Evolutionary conservation across 2,329 filamentous ascomycete species (phyloP), one percentile per base, ranked within the genome.

Genomic region (Ophiostoma fasciatum): DNA sequence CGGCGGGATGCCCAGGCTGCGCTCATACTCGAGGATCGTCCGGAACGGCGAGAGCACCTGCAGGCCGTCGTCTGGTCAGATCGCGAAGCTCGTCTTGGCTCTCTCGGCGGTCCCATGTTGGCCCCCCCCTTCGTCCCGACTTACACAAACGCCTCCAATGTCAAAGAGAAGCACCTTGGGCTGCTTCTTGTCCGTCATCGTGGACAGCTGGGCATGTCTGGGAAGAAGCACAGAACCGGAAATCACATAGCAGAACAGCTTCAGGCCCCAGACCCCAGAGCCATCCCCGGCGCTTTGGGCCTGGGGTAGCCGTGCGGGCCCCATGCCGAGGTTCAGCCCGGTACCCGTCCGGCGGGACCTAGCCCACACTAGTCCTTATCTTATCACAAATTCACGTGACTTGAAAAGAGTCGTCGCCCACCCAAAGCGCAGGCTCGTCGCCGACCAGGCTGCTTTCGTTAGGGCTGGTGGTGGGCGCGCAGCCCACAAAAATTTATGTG

Each of bases 61-160:
- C 13, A 19, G 4, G 2, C 8, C 6, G n/a, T n/a, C n/a, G n/a
- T n/a, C n/a, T n/a, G 23, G 34, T 49, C 36, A 49, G 46, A 41
- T n/a, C n/a, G n/a, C n/a, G n/a, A n/a, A n/a, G n/a, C n/a, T n/a
- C n/a, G n/a, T n/a, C n/a, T 32, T 26, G 18, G 18, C 15, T 26
- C 13, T 28, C n/a, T 35, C 9, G 14, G 12, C 7, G 8, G 4
- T 23, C 7, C 11, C 23, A 25, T 22, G 10, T 6, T 22, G 6
- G 21, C 10, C 21, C 21, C 21, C 21, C 21, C 21, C 23, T 27
- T 11, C 3, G 7, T 14, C 17, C 5, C 19, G 42, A 75, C 83
- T 66, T 78, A 94, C 88, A 67, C 84, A 92, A 48, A 98, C 90
- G 43, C 90, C 90, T 27, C 90, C 90, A 47, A 98, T 90, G 58